phyloP scores from a whole-genome alignment of 106 monocot genomes.

The Gastrodia elata region DNA sequence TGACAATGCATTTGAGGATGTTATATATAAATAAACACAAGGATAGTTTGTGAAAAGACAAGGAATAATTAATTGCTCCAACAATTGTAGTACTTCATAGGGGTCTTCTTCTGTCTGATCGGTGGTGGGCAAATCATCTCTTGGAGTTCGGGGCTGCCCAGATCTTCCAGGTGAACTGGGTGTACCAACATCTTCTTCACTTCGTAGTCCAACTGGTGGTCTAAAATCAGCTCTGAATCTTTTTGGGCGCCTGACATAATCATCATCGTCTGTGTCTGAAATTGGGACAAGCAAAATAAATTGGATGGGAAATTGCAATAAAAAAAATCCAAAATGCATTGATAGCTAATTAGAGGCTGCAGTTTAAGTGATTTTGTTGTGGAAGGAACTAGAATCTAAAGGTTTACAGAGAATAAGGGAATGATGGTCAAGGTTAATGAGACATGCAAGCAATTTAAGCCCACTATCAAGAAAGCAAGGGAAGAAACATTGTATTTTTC shows the following conservation, averaged over 20 bases:
- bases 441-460: no score
- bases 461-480: no score
- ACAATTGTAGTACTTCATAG: constrained; percentile 52
- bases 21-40: neutral
- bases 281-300: neutral
- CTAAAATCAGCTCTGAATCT: constrained; percentile 75
- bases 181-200: constrained; percentile 70
- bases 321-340: neutral
- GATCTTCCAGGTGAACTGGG: constrained; percentile 95
- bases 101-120: constrained; percentile 91
- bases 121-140: constrained; percentile 83
- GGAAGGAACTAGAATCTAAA: neutral
- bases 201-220: constrained; percentile 49
- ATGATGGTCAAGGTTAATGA: no score
- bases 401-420: neutral
- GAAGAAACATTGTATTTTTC: no score
- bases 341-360: neutral
- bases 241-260: constrained; percentile 58
- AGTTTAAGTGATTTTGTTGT: neutral
- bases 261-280: constrained; percentile 88
- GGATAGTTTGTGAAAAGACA: neutral
- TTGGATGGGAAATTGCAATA: neutral
- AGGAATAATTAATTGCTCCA: neutral
- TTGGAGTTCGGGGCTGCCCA: constrained; percentile 45
- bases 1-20: constrained; percentile 17